Percentiles rank a stretch among this genome's conserved stretches.
phyloP scores from a whole-genome alignment of 352 stramenopile species.

The Thraustotheca clavata region DNA sequence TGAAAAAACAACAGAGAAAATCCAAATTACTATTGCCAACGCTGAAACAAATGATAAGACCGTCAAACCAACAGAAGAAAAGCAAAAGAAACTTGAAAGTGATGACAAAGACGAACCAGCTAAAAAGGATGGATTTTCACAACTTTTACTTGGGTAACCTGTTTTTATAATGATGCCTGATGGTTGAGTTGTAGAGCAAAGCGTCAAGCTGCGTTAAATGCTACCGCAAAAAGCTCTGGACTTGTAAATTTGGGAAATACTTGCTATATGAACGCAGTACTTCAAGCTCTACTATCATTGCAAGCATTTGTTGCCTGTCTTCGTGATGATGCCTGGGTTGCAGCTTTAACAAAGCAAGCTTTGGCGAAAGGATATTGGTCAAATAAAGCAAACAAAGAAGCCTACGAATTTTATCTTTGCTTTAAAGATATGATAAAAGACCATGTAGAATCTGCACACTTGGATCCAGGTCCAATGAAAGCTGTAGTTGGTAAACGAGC shows the following conservation, averaged over 20 bases:
- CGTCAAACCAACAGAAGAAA: too few species aligned
- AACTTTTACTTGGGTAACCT: too few species aligned
- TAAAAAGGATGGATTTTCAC: too few species aligned
- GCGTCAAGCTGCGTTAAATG: conserved; percentile 13
- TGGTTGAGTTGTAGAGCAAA: conserved; percentile 28
- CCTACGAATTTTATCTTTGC: not conserved
- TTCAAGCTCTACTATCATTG: conserved; percentile 70
- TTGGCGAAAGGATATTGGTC: not conserved
- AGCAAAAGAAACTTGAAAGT: too few species aligned
- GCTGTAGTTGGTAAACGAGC: conserved; percentile 66
- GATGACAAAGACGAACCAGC: too few species aligned
- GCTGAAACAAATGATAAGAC: too few species aligned
- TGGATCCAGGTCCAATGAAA: conserved; percentile 70
- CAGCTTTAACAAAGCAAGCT: not conserved
- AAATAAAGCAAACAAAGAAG: not conserved
- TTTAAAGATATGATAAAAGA: conserved; percentile 15
- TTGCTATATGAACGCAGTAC: conserved; percentile 93
- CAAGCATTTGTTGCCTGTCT: conserved; percentile 37
- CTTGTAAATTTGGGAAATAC: conserved; percentile 92
- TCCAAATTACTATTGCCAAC: too few species aligned
- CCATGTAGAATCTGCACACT: not conserved
- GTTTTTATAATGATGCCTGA: too few species aligned
- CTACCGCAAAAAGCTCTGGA: conserved; percentile 48
- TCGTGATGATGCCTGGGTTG: conserved; percentile 13
- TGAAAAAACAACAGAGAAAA: too few species aligned